A percentile compares a stretch with the other conserved stretches of the same genome.
Evolutionary conservation across 371 early-diverging fungal species (phyloP).

Genomic region (Blakeslea trispora): DNA sequence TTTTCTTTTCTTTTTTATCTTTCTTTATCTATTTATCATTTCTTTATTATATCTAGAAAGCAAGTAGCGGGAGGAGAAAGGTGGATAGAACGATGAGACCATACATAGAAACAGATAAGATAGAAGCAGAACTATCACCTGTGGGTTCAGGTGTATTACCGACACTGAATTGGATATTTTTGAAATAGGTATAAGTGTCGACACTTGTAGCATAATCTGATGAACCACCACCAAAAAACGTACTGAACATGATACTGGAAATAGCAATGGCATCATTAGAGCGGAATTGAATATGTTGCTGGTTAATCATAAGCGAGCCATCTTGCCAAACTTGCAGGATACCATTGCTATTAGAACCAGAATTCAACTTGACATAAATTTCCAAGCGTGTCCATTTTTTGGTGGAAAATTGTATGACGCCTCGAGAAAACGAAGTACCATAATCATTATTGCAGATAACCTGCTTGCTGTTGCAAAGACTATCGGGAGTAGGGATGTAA

Average conservation of each 20-base stretch:
- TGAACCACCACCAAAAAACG: conserved; percentile 57
- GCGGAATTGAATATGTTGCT: conserved; percentile 39
- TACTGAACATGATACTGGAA: conserved; percentile 41
- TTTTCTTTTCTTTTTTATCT: no score
- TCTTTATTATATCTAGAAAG: no score
- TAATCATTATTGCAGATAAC: conserved; percentile 45
- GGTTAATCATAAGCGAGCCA: conserved; percentile 34
- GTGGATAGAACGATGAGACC: no score
- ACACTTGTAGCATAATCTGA: conserved; percentile 41
- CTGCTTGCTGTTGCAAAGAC: conserved; percentile 34
- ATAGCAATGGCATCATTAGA: conserved; percentile 31
- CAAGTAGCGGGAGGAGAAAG: no score
- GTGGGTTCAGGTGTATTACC: conserved; percentile 25
- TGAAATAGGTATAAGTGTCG: conserved; percentile 39
- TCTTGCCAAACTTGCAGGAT: conserved; percentile 42
- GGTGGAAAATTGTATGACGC: conserved; percentile 38
- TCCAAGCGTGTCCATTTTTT: conserved; percentile 43
- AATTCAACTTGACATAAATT: conserved; percentile 43
- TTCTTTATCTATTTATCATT: no score
- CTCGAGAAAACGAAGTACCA: conserved; percentile 54
- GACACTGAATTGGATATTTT: conserved; percentile 42
- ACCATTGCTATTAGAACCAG: conserved; percentile 39
- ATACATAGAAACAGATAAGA: neutral
- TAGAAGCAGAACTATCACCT: conserved; percentile 9
- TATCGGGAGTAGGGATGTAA: conserved; percentile 40